These are phyloP conservation scores for Datisca glomerata DNA, from an alignment of 306 rosid genomes.

Conservation along the genomic window DNA sequence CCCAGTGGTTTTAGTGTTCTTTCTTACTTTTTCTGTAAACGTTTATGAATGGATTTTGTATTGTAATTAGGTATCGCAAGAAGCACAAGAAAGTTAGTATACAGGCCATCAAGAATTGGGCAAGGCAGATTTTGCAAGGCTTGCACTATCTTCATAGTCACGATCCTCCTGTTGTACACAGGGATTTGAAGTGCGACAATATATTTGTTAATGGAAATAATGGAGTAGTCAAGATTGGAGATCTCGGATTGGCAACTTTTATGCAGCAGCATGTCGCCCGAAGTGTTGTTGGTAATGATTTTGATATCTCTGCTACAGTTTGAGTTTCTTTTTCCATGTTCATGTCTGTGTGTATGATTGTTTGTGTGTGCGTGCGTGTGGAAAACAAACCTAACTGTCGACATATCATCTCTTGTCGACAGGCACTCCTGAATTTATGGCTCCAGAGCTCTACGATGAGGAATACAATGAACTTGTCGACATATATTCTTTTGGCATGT, in stretches of 20 bases:
- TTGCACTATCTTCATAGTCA: conserved; percentile 66
- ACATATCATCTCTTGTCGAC: conserved; percentile 3
- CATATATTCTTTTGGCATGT: conserved; percentile 92
- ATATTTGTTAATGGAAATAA: conserved; percentile 76
- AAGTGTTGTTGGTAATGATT: conserved; percentile 60
- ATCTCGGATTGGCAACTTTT: conserved; percentile 83
- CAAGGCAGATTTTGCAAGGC: conserved; percentile 80
- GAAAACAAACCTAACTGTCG: not conserved
- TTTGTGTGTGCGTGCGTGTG: not conserved
- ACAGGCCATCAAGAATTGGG: conserved; percentile 95
- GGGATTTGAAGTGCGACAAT: conserved; percentile 93
- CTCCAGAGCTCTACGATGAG: conserved; percentile 94
- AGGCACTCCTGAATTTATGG: conserved; percentile 98
- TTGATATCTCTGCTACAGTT: not conserved
- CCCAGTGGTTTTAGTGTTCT: conserved; percentile 1
- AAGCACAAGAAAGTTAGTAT: conserved; percentile 56
- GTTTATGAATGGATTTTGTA: not conserved
- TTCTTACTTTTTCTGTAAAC: conserved; percentile 1
- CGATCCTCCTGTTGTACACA: conserved; percentile 72
- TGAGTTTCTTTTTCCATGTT: not conserved
- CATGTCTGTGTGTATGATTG: not conserved
- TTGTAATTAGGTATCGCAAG: conserved; percentile 45
- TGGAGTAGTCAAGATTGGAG: conserved; percentile 86
- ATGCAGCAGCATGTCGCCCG: conserved; percentile 86
- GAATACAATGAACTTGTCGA: conserved; percentile 89